Conservation (phyloP, 2,329 filamentous ascomycete species). For the Scopulariopsis brevicaulis region DNA sequence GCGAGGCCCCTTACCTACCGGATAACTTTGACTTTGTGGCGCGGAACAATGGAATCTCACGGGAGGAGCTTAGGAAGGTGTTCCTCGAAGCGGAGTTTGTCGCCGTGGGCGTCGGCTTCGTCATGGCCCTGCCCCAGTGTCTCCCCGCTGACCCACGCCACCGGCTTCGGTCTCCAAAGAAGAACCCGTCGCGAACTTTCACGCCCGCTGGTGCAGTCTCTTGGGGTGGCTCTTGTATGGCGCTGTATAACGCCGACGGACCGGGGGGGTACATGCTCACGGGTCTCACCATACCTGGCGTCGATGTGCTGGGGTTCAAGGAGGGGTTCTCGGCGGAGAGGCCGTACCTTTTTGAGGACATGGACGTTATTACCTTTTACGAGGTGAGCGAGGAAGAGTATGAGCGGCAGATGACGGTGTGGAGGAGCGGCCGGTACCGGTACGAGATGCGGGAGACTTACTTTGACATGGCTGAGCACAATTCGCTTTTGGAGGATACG, state of each 20-base stretch:
- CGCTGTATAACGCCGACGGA: conserved; percentile 16
- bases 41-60: conserved; percentile 20
- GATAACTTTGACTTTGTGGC: conserved; percentile 42
- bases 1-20: conserved; percentile 46
- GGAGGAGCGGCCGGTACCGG: conserved; percentile 15
- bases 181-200: conserved; percentile 16
- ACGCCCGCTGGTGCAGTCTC: conserved; percentile 20
- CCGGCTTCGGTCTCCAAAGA: conserved; percentile 13
- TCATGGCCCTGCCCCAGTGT: conserved; percentile 19
- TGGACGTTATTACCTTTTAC: conserved; percentile 19
- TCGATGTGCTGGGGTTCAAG: conserved; percentile 14
- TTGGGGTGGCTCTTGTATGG: conserved; percentile 17
- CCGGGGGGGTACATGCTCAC: conserved; percentile 23
- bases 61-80: conserved; percentile 14
- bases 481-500: conserved; percentile 10
- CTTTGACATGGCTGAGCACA: conserved; percentile 18
- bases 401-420: conserved; percentile 12
- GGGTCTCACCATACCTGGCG: conserved; percentile 16
- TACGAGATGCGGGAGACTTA: conserved; percentile 13
- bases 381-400: conserved; percentile 17
- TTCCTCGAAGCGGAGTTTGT: conserved; percentile 11
- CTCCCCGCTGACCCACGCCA: conserved; percentile 1
- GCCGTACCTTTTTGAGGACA: conserved; percentile 23
- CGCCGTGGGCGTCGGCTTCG: conserved; percentile 16
- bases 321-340: conserved; percentile 10